phyloP scores from a whole-genome alignment of 2,329 filamentous ascomycete genomes.

The Coniochaeta ligniaria region DNA sequence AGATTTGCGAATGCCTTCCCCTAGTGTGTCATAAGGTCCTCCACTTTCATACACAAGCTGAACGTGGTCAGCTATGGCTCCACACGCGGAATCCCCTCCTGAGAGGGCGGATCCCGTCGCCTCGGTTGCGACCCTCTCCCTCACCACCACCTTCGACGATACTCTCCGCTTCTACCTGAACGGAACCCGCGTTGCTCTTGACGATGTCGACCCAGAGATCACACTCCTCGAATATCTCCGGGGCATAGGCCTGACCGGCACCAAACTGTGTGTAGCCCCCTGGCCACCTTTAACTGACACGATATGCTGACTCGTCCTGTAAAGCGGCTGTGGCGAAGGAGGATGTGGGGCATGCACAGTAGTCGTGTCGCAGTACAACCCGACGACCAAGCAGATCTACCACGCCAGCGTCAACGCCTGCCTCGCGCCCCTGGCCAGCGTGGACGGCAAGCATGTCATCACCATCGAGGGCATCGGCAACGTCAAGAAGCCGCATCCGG shows the following conservation, averaged over 20 bases:
- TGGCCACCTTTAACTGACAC: not conserved
- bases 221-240: constrained; percentile 90
- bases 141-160: constrained; percentile 78
- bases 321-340: constrained; percentile 82
- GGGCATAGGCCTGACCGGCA: constrained; percentile 88
- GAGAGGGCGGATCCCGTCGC: constrained; percentile 23
- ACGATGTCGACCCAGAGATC: constrained; percentile 82
- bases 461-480: constrained; percentile 95
- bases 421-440: constrained; percentile 81
- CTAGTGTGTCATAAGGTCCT: not conserved
- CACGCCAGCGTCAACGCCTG: constrained; percentile 97
- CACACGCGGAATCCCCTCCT: constrained; percentile 42
- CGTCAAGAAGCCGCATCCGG: constrained; percentile 77
- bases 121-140: constrained; percentile 20
- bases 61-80: constrained; percentile 38
- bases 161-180: constrained; percentile 91
- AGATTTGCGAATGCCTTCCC: not conserved
- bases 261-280: constrained; percentile 59
- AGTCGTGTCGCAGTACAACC: constrained; percentile 88
- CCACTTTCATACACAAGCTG: not conserved
- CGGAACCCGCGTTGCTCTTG: constrained; percentile 79
- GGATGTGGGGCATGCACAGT: constrained; percentile 96
- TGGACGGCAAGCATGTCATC: constrained; percentile 97
- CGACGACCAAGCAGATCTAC: constrained; percentile 86
- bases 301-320: constrained; percentile 4